Evolutionary conservation across 768 basidiomycete genomes (phyloP).

Genomic region (Termitomyces heimii): DNA sequence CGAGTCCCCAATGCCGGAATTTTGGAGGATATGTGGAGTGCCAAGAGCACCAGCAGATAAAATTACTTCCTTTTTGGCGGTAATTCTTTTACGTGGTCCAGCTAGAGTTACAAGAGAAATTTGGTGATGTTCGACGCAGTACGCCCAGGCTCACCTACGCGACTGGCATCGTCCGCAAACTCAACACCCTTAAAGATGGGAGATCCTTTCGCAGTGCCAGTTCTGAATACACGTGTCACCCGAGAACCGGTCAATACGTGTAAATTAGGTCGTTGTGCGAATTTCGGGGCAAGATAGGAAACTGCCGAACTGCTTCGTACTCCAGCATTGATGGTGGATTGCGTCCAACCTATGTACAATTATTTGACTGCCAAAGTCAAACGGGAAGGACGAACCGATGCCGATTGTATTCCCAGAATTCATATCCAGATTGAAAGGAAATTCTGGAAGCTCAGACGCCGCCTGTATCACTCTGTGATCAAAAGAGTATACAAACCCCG

Average conservation of each 20-base stretch:
- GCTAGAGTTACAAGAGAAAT: background rate
- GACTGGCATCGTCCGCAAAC: conserved; percentile 7
- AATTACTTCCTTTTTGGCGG: conserved; percentile 26
- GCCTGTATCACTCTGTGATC: conserved; percentile 23
- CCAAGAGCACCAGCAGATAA: conserved; percentile 25
- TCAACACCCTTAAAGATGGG: conserved; percentile 20
- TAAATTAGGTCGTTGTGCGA: conserved; percentile 15
- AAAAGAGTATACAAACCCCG: conserved; percentile 18
- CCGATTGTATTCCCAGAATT: conserved; percentile 20
- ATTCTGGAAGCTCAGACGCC: conserved; percentile 18
- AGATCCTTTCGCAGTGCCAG: conserved; percentile 5
- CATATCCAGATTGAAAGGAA: conserved; percentile 20
- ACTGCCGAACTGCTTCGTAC: conserved; percentile 22
- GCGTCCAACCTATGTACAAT: conserved; percentile 16
- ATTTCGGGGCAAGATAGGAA: conserved; percentile 16
- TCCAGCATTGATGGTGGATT: conserved; percentile 19
- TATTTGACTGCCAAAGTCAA: background rate
- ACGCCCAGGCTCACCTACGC: background rate
- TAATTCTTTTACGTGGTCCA: conserved; percentile 11
- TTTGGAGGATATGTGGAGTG: conserved; percentile 22
- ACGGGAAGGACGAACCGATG: conserved; percentile 11
- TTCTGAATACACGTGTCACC: conserved; percentile 17
- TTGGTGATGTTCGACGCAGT: background rate
- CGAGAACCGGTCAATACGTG: conserved; percentile 17
- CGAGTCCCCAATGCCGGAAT: conserved; percentile 24